Conservation (phyloP, 768 basidiomycete species). For the Mycena epipterygia region DNA sequence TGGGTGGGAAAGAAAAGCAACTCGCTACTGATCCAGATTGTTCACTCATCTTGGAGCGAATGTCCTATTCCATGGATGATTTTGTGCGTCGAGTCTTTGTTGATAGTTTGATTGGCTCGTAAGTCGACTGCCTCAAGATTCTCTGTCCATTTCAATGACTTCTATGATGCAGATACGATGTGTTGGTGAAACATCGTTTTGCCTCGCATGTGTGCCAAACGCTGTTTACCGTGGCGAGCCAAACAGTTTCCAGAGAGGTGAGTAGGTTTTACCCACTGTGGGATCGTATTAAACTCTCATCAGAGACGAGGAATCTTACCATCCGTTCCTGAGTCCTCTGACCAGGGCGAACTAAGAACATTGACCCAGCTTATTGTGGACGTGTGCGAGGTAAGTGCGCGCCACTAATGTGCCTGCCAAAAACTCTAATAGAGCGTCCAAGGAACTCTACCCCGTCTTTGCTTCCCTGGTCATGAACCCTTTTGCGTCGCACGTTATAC, state of each 20-base stretch:
- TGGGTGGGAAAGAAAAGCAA: constrained; percentile 89
- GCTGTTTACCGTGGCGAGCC: constrained; percentile 74
- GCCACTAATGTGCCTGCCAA: constrained; percentile 8
- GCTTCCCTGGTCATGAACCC: constrained; percentile 82
- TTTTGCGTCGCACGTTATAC: constrained; percentile 92
- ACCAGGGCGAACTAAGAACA: constrained; percentile 76
- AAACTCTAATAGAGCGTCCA: neutral
- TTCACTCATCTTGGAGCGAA: constrained; percentile 89
- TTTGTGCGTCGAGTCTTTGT: constrained; percentile 93
- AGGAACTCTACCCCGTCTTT: constrained; percentile 82
- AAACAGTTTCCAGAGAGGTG: constrained; percentile 81
- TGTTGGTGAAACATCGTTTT: constrained; percentile 84
- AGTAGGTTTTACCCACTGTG: neutral
- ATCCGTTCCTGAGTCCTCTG: constrained; percentile 57
- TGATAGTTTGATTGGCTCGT: constrained; percentile 91
- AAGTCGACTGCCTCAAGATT: constrained; percentile 53
- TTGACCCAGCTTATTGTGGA: constrained; percentile 75
- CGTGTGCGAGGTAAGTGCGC: constrained; percentile 67
- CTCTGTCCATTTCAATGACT: neutral
- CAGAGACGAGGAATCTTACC: constrained; percentile 72
- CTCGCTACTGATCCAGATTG: constrained; percentile 96
- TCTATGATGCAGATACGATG: constrained; percentile 65
- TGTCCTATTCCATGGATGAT: constrained; percentile 95
- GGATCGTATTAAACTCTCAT: neutral
- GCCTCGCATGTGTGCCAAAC: constrained; percentile 98